phyloP scores from a whole-genome alignment of 495 filamentous ascomycete genomes.

The Penicillium mononematosum region DNA sequence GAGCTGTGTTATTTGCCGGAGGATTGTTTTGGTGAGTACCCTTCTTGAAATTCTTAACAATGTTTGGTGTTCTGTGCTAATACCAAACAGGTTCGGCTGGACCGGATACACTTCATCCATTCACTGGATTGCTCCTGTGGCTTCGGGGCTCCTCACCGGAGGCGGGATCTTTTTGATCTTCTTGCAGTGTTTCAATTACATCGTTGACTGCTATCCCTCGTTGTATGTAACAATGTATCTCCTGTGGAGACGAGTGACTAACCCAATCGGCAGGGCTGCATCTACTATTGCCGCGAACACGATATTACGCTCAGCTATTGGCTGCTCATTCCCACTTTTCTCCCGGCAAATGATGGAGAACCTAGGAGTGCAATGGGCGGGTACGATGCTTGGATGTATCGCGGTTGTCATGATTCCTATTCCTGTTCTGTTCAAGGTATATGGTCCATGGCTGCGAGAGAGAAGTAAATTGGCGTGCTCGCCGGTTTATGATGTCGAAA shows the following conservation, averaged over 20 bases:
- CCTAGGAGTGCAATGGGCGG: slow-evolving; percentile 73
- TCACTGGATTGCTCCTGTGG: slow-evolving; percentile 33
- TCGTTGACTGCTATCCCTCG: slow-evolving; percentile 49
- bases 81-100: slow-evolving; percentile 36
- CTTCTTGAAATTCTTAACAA: not conserved
- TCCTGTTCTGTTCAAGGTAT: slow-evolving; percentile 46
- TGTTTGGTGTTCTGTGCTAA: not conserved
- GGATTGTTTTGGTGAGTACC: slow-evolving; percentile 51
- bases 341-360: slow-evolving; percentile 73
- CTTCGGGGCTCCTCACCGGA: slow-evolving; percentile 28
- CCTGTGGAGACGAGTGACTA: not conserved
- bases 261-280: slow-evolving; percentile 53
- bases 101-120: slow-evolving; percentile 30
- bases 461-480: slow-evolving; percentile 31
- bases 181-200: slow-evolving; percentile 37
- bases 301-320: slow-evolving; percentile 73
- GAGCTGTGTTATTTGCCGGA: slow-evolving; percentile 45
- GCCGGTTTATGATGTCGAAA: slow-evolving; percentile 9
- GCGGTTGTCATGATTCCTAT: slow-evolving; percentile 69
- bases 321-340: slow-evolving; percentile 79
- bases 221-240: slow-evolving; percentile 50
- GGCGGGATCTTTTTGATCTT: slow-evolving; percentile 34
- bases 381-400: slow-evolving; percentile 74
- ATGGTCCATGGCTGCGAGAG: slow-evolving; percentile 30
- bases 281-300: slow-evolving; percentile 86